Base-by-base conservation (phyloP, 1,284 basidiomycete genomes). In the Ganoderma lingzhi region DNA sequence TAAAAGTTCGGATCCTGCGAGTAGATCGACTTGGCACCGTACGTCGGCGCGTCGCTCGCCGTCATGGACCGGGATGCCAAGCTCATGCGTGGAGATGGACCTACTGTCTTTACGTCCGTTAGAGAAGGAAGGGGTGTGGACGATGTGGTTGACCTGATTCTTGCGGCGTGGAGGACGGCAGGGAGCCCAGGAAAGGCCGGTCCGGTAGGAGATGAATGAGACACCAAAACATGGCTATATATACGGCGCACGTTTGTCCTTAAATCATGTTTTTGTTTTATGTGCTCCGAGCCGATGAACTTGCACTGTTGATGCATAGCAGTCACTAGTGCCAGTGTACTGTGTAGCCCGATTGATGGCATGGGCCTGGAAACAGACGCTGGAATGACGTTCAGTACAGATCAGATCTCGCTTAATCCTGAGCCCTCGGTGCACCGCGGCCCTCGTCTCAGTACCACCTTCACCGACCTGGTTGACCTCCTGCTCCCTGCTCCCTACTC, bases 21-120 rank as follows among this genome's bases (percentile, higher is more conserved):
- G n/a, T 60, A 98, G 96, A 96, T 90, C 72, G 96, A 98, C 80
- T 88, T 99, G 30, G 97, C 97, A 1, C 92, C 93, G 8, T 88
- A 98, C 80, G 97, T 99, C 69, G 93, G 93, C 45, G 97, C 97
- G 0, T 97, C 96, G 1, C 87, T 99, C 53, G 93, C 94, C 66
- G 96, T 99, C 30, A 99, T 99, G 97, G 91, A 90, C 69, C 89
- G 96, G 39, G 97, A 99, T 80, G 90, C 97, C 2, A 96, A 92
- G 76, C 83, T 92, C 70, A 99, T 99, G 95, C 89, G 97, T 39
- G 97, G 97, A 64, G 89, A 93, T 67, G 97, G 97, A 0, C 97
- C 97, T 1, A 99, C 97, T 0, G 80, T 98, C 28, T 99, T 99
- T 80, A 90, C 95, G 0, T 94, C 94, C 71, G 90, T 99, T 65